A percentile compares a stretch with the other conserved stretches of the same genome.
These are phyloP conservation scores for Lachancea thermotolerans DNA, from an alignment of 805 yeast genomes.

Conservation along the genomic window DNA sequence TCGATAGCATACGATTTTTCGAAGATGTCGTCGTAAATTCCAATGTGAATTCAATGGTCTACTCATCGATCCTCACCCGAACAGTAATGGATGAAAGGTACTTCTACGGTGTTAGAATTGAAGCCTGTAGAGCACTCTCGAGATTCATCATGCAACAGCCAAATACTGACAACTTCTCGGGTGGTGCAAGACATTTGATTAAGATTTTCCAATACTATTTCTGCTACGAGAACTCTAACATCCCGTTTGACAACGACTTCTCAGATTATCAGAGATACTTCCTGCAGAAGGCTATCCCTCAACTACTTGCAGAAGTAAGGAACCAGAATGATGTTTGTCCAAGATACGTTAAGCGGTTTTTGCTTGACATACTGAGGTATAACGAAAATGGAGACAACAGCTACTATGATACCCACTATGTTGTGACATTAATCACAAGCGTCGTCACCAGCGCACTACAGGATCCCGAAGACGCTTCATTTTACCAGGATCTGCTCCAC, in stretches of 20 bases:
- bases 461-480: slow-evolving; percentile 33
- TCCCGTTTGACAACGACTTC: slow-evolving; percentile 80
- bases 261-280: slow-evolving; percentile 61
- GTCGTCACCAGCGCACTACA: slow-evolving; percentile 38
- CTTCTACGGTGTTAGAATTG: slow-evolving; percentile 80
- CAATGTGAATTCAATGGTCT: slow-evolving; percentile 51
- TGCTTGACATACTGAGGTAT: slow-evolving; percentile 67
- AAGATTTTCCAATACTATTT: slow-evolving; percentile 61
- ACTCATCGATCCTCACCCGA: slow-evolving; percentile 70
- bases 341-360: slow-evolving; percentile 48
- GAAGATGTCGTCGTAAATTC: slow-evolving; percentile 36
- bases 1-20: slow-evolving; percentile 73
- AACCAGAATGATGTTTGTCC: slow-evolving; percentile 62
- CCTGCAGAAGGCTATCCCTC: slow-evolving; percentile 62
- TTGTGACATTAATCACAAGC: slow-evolving; percentile 50
- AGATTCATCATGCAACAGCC: slow-evolving; percentile 44
- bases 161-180: slow-evolving; percentile 18
- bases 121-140: slow-evolving; percentile 78
- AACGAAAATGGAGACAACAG: slow-evolving; percentile 80
- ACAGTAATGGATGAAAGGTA: slow-evolving; percentile 80
- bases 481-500: slow-evolving; percentile 42
- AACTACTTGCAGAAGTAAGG: slow-evolving; percentile 51
- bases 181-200: slow-evolving; percentile 65
- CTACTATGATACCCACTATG: slow-evolving; percentile 65
- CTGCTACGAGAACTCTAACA: slow-evolving; percentile 60